Evolutionary conservation across 148 eudicot genomes (phyloP).

Genomic region (Silene latifolia): DNA sequence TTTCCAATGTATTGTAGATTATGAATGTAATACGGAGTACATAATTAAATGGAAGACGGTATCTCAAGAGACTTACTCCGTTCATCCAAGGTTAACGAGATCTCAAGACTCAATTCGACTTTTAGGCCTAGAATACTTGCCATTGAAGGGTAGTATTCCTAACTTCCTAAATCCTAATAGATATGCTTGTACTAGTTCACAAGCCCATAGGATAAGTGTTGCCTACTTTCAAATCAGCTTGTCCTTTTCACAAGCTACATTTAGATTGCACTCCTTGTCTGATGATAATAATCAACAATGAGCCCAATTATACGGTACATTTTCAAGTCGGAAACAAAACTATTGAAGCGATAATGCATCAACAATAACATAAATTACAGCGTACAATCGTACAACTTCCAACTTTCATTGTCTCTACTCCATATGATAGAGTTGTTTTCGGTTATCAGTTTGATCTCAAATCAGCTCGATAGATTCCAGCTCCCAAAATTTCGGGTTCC

Average conservation of each 20-base stretch:
- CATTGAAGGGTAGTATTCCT: neutral
- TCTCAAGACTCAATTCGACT: neutral
- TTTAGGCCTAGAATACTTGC: constrained; percentile 57
- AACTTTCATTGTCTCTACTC: no score
- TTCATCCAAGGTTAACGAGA: no score
- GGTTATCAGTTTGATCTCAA: no score
- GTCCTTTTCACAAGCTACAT: constrained; percentile 88
- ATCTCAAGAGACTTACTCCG: neutral
- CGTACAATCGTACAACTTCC: no score
- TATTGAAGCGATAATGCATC: neutral
- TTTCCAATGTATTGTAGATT: neutral
- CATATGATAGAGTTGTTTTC: no score
- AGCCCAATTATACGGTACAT: neutral
- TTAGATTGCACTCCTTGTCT: constrained; percentile 68
- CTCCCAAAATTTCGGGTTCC: no score
- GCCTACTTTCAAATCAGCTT: constrained; percentile 80
- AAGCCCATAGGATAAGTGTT: constrained; percentile 32
- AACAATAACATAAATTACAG: no score
- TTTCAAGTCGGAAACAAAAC: neutral
- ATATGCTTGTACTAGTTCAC: neutral
- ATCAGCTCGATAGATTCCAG: no score
- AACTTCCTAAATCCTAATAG: neutral
- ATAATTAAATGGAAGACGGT: neutral
- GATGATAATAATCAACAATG: constrained; percentile 38
- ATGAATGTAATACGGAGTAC: neutral